These are phyloP conservation scores for Blumeriella jaapii DNA, from an alignment of 2,329 filamentous ascomycete species.

Conservation along the genomic window DNA sequence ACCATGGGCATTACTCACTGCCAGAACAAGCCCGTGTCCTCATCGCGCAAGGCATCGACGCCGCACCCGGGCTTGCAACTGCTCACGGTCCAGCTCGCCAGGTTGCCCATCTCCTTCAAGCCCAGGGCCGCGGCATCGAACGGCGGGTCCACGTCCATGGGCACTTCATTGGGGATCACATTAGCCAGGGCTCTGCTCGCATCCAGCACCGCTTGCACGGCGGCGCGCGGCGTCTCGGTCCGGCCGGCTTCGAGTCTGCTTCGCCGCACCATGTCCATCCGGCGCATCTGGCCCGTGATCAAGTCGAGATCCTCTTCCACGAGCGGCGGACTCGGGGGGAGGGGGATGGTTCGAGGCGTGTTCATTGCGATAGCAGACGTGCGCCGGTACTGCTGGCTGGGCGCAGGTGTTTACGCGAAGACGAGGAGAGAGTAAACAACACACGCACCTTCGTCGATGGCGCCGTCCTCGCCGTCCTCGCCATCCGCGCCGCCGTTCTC, in stretches of 20 bases:
- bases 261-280: background rate
- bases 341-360: too few species aligned
- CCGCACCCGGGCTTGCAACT: slow-evolving; percentile 72
- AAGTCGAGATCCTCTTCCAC: background rate
- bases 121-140: slow-evolving; percentile 41
- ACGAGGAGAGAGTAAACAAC: background rate
- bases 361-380: too few species aligned
- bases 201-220: background rate
- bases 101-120: slow-evolving; percentile 74
- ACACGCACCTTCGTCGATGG: slow-evolving; percentile 21
- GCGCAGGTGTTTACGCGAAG: too few species aligned
- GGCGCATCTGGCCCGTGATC: background rate
- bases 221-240: background rate
- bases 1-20: slow-evolving; percentile 41
- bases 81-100: slow-evolving; percentile 74
- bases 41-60: slow-evolving; percentile 62
- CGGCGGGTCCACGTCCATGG: slow-evolving; percentile 26
- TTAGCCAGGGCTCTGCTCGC: slow-evolving; percentile 6
- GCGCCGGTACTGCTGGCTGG: too few species aligned
- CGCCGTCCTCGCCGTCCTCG: slow-evolving; percentile 29
- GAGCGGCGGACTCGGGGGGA: background rate
- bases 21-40: slow-evolving; percentile 66
- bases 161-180: slow-evolving; percentile 12
- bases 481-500: slow-evolving; percentile 26
- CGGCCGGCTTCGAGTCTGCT: background rate